Percentiles rank a stretch among this genome's conserved stretches.
Evolutionary conservation across 352 stramenopile genomes (phyloP).

Genomic region (Globisporangium ultimum): DNA sequence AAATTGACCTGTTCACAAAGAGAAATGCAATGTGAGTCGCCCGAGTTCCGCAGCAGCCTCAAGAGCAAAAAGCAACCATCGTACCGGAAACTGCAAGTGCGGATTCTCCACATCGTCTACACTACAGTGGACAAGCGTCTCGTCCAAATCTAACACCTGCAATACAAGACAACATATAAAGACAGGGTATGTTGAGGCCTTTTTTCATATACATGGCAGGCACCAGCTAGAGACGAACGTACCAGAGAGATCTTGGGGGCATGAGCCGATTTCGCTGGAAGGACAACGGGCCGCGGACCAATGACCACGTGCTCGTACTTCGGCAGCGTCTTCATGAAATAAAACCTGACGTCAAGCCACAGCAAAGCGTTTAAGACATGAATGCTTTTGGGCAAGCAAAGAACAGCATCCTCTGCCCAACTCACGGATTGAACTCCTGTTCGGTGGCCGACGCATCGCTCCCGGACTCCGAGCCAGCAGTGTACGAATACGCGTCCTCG

Average conservation of each 20-base stretch:
- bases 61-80: not conserved
- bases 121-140: conserved; percentile 99
- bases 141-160: conserved; percentile 96
- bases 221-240: not conserved
- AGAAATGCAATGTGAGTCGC: not conserved
- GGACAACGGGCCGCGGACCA: conserved; percentile 40
- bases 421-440: conserved; percentile 81
- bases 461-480: conserved; percentile 16
- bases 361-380: not conserved
- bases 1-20: conserved; percentile 76
- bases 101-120: conserved; percentile 93
- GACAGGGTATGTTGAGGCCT: not conserved
- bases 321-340: conserved; percentile 84
- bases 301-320: conserved; percentile 74
- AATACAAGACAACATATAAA: conserved; percentile 1
- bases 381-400: not conserved
- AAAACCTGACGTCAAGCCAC: conserved; percentile 45
- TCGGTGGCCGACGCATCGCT: conserved; percentile 32
- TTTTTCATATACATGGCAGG: not conserved
- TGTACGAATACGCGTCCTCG: conserved; percentile 11
- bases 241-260: conserved; percentile 75
- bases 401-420: not conserved
- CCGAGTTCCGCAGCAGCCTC: not conserved
- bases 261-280: conserved; percentile 49
- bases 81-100: conserved; percentile 95